Base-by-base conservation (phyloP, 2,329 filamentous ascomycete species). In the Colletotrichum higginsianum region DNA sequence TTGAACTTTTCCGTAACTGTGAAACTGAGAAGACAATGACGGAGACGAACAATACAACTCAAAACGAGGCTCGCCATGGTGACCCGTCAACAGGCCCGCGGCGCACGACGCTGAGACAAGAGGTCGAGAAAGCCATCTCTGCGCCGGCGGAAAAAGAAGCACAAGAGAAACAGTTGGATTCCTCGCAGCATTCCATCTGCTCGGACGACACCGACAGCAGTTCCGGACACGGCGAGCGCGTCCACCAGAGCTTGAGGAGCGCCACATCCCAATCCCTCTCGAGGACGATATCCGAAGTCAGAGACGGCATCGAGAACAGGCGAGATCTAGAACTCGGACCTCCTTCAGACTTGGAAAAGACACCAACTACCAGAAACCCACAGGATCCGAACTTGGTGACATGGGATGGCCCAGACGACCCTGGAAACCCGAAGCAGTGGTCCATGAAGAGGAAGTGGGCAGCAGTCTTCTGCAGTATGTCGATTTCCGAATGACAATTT, bases 381-480 rank as follows among this genome's bases (percentile, higher is more conserved):
- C 52, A n/a, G 21, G 82, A 86, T 61, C 82, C 82, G 4, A 81
- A 86, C 60, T 77, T 86, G 15, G 83, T 87, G 23, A 77, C 77
- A 3, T 87, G 89, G 89, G 81, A 86, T 46, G 87, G 87, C 0
- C 86, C 87, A 4, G 82, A 90, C 62, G 86, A 88, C 75, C 81
- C 81, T 1, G 78, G 81, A 47, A 87, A 87, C 74, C 86, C 86
- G 11, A 84, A 84, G 78, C 90, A 90, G 78, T 92, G 90, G 89
- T 71, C 83, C 0, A 80, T 80, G 40, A 80, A 78, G 42, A 86
- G 84, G 77, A 91, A 91, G 78, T 92, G 89, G 90, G 80, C 81
- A 1, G 85, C 86, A 23, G 86, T 88, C 2, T 80, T 89, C 49
- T 77, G 76, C 53, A 74, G 77, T 77, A 73, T n/a, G 77, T 73